Percentiles rank a stretch among this genome's conserved stretches.
Evolutionary conservation across 1,284 basidiomycete genomes (phyloP).

Genomic region (Pseudozyma flocculosa): DNA sequence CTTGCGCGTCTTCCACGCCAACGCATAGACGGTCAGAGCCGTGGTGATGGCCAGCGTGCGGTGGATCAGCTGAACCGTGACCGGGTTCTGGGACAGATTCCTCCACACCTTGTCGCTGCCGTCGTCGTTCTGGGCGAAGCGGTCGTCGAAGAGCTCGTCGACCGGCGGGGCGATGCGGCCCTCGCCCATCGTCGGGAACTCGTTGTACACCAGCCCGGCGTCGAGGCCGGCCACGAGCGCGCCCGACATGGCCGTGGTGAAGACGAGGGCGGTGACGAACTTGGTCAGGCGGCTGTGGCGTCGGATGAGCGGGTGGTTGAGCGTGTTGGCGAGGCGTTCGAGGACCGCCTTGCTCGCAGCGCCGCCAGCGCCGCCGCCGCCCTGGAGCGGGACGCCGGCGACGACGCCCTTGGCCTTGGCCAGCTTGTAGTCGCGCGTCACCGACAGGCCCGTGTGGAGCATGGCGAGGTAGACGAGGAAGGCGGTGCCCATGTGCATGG

Average conservation of each 20-base stretch:
- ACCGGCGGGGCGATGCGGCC: conserved; percentile 73
- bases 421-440: conserved; percentile 74
- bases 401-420: conserved; percentile 60
- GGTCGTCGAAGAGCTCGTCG: conserved; percentile 71
- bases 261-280: conserved; percentile 40
- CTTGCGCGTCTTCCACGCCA: conserved; percentile 61
- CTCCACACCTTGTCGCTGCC: conserved; percentile 66
- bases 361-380: neutral
- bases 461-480: conserved; percentile 88
- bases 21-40: conserved; percentile 17
- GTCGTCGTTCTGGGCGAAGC: conserved; percentile 68
- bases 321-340: conserved; percentile 23
- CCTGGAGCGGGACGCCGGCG: conserved; percentile 15
- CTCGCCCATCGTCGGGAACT: conserved; percentile 96
- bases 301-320: conserved; percentile 31
- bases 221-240: conserved; percentile 97
- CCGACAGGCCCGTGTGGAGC: conserved; percentile 77
- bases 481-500: conserved; percentile 87
- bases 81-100: conserved; percentile 95
- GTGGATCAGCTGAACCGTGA: conserved; percentile 96
- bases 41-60: conserved; percentile 71
- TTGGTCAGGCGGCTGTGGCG: conserved; percentile 35
- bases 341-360: neutral
- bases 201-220: conserved; percentile 93
- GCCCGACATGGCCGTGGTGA: conserved; percentile 79